Evolutionary conservation across 805 yeast species (phyloP).

Genomic region (Maudiozyma bulderi): DNA sequence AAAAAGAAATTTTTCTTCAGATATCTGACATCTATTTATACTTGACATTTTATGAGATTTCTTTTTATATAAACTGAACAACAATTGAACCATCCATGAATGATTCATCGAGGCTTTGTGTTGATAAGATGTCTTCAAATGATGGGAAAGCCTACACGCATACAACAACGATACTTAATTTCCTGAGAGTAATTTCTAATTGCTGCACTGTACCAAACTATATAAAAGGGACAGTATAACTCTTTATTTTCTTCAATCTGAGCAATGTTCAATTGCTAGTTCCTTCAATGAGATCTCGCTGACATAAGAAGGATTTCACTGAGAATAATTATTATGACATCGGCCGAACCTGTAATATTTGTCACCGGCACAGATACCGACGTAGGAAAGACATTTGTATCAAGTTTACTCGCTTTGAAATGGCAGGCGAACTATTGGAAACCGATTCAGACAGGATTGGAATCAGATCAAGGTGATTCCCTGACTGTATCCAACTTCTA

Average conservation of each 20-base stretch:
- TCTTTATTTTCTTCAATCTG: too few relatives aligned
- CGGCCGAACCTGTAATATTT: conserved; percentile 13
- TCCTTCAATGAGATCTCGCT: not conserved
- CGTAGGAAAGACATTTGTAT: conserved; percentile 27
- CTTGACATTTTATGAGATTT: not conserved
- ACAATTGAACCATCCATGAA: not conserved
- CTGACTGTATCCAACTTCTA: conserved; percentile 7
- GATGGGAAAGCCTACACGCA: too few relatives aligned
- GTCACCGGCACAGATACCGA: conserved; percentile 30
- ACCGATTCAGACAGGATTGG: conserved; percentile 26
- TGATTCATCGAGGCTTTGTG: not conserved
- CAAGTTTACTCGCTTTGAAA: conserved; percentile 17
- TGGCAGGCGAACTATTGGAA: conserved; percentile 28
- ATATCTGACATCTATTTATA: not conserved
- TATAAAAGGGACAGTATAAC: not conserved
- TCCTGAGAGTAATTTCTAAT: too few relatives aligned
- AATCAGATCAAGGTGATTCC: conserved; percentile 23
- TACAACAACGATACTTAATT: too few relatives aligned
- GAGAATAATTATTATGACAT: not conserved
- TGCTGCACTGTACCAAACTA: not conserved
- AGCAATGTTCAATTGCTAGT: too few relatives aligned
- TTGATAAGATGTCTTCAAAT: not conserved
- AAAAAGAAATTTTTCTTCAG: too few relatives aligned
- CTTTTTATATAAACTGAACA: too few relatives aligned
- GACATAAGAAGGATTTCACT: not conserved